Evolutionary conservation across 306 rosid genomes (phyloP).

Genomic region (Lablab purpureus): DNA sequence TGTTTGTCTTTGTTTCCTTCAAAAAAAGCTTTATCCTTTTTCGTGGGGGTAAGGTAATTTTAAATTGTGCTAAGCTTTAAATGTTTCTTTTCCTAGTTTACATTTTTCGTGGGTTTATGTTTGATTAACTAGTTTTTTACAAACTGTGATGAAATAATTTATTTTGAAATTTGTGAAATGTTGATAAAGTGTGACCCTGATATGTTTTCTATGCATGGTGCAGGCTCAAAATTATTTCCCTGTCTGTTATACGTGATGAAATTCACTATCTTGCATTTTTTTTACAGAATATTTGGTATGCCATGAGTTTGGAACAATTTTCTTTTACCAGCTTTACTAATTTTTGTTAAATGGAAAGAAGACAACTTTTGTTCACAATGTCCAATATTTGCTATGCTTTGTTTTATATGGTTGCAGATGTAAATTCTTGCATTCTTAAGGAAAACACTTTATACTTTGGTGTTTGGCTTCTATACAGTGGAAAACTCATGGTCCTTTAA

Average conservation of each 20-base stretch:
- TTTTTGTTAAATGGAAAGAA: constrained; percentile 1
- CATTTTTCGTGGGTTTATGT: neutral
- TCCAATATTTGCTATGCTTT: constrained; percentile 26
- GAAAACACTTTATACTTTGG: constrained; percentile 1
- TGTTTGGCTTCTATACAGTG: neutral
- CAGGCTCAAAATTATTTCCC: constrained; percentile 9
- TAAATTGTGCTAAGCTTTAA: neutral
- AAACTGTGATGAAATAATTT: neutral
- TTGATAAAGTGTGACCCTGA: constrained; percentile 7
- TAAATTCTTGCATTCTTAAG: constrained; percentile 12
- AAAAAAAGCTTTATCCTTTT: neutral
- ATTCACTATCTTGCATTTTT: neutral
- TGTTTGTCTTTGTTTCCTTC: neutral
- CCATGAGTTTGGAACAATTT: constrained; percentile 6
- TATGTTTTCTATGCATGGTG: neutral
- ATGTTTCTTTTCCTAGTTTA: neutral
- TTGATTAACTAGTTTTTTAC: constrained; percentile 1
- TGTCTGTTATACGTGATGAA: neutral
- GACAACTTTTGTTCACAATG: constrained; percentile 4
- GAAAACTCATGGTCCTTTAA: constrained; percentile 8
- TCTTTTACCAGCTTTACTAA: constrained; percentile 3
- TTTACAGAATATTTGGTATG: neutral
- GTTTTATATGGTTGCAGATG: constrained; percentile 24
- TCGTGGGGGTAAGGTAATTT: neutral
- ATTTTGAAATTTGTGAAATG: constrained; percentile 3